Conservation (phyloP, 345 rosid species). For the Draba incana region DNA sequence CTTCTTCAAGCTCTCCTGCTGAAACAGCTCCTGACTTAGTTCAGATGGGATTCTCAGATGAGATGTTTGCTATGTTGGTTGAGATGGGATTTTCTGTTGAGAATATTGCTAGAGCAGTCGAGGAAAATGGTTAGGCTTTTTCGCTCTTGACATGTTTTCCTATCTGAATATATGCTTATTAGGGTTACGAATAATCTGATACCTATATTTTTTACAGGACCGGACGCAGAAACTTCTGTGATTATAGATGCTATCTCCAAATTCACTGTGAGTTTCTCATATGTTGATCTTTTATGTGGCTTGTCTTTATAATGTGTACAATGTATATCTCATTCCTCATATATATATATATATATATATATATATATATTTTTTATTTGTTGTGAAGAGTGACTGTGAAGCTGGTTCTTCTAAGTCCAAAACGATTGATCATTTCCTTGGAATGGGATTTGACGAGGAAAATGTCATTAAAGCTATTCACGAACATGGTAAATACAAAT, state of each 20-base stretch:
- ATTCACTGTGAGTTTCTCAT: constrained; percentile 27
- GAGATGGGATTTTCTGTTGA: constrained; percentile 38
- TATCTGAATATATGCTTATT: constrained; percentile 8
- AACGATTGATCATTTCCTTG: constrained; percentile 56
- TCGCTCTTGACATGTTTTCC: background rate
- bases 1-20: constrained; percentile 31
- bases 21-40: constrained; percentile 27
- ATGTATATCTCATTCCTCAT: background rate
- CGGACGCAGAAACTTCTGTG: constrained; percentile 29
- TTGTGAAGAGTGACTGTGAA: constrained; percentile 53
- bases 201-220: constrained; percentile 20
- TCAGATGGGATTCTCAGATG: constrained; percentile 35
- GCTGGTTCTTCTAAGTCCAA: constrained; percentile 61
- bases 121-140: constrained; percentile 38
- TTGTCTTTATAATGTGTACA: background rate
- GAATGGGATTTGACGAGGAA: constrained; percentile 74
- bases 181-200: background rate
- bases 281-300: background rate
- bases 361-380: background rate
- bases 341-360: too few relatives aligned
- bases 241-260: constrained; percentile 38
- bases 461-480: constrained; percentile 62
- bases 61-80: constrained; percentile 31
- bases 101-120: constrained; percentile 35
- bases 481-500: constrained; percentile 58